phyloP scores from a whole-genome alignment of 2,329 filamentous ascomycete genomes.

The Sporothrix schenckii region DNA sequence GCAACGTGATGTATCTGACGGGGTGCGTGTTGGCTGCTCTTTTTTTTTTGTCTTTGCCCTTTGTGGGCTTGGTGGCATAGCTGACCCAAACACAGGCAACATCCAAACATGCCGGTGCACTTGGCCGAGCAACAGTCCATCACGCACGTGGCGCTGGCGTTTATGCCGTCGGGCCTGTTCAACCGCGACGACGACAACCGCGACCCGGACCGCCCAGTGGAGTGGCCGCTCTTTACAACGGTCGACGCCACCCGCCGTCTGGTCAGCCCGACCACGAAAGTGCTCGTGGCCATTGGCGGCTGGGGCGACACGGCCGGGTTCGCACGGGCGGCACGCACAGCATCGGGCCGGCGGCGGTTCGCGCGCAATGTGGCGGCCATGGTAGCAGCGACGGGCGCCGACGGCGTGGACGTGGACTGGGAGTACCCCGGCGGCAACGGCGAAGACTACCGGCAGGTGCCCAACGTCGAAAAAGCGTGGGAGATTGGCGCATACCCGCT shows the following conservation, averaged over 20 bases:
- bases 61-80: not conserved
- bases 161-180: slow-evolving; percentile 58
- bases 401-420: slow-evolving; percentile 71
- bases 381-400: slow-evolving; percentile 64
- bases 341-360: slow-evolving; percentile 58
- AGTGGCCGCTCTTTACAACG: slow-evolving; percentile 59
- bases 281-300: slow-evolving; percentile 73
- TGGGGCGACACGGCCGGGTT: slow-evolving; percentile 73
- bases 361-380: slow-evolving; percentile 66
- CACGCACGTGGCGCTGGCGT: slow-evolving; percentile 63
- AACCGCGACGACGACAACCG: slow-evolving; percentile 47
- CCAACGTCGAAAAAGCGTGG: slow-evolving; percentile 60
- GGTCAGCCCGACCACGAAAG: slow-evolving; percentile 58
- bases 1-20: slow-evolving; percentile 55
- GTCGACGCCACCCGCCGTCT: slow-evolving; percentile 52
- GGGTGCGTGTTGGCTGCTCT: slow-evolving; percentile 44
- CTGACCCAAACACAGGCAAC: slow-evolving; percentile 47
- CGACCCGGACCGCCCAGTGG: slow-evolving; percentile 39
- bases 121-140: slow-evolving; percentile 48
- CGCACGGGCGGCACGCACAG: slow-evolving; percentile 56
- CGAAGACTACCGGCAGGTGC: slow-evolving; percentile 65
- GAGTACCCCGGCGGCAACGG: slow-evolving; percentile 66
- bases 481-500: slow-evolving; percentile 66
- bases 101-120: slow-evolving; percentile 47
- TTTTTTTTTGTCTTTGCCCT: no score